Evolutionary conservation across 345 rosid species (phyloP).

Genomic region (Syzygium oleosum): DNA sequence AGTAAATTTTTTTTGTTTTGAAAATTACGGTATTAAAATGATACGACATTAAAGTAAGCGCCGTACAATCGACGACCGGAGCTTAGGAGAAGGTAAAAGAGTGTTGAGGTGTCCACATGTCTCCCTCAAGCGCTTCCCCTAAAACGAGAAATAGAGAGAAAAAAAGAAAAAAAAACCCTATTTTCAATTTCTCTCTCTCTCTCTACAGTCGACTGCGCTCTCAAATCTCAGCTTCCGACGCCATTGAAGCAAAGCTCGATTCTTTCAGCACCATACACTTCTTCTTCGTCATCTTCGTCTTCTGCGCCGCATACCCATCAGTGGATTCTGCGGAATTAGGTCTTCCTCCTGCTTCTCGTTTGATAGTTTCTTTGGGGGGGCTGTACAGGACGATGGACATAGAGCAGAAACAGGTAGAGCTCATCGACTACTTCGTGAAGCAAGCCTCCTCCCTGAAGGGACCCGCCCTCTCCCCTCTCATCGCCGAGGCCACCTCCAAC

Average conservation of each 20-base stretch:
- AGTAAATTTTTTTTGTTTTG: background rate
- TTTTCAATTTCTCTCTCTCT: background rate
- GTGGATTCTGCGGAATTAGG: background rate
- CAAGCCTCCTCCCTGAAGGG: constrained; percentile 48
- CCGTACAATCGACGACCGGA: background rate
- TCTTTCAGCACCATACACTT: background rate
- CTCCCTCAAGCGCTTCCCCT: background rate
- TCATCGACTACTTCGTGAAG: constrained; percentile 54
- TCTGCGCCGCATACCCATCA: background rate
- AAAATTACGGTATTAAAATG: too few relatives aligned
- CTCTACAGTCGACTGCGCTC: background rate
- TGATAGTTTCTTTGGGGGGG: background rate
- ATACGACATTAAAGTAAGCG: background rate
- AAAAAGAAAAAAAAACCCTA: background rate
- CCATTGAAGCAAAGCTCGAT: background rate
- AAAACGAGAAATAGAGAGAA: background rate
- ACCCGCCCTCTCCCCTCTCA: constrained; percentile 40
- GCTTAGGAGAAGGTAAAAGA: accelerated
- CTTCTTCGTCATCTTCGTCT: background rate
- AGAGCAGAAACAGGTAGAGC: constrained; percentile 73
- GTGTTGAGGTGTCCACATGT: background rate
- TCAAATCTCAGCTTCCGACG: background rate
- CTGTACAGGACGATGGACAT: constrained; percentile 47
- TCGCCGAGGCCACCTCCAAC: constrained; percentile 78
- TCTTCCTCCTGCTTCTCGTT: too few relatives aligned